A percentile compares a stretch with the other conserved stretches of the same genome.
Conservation (phyloP, 2,329 filamentous ascomycete species). For the Colletotrichum eleusines region DNA sequence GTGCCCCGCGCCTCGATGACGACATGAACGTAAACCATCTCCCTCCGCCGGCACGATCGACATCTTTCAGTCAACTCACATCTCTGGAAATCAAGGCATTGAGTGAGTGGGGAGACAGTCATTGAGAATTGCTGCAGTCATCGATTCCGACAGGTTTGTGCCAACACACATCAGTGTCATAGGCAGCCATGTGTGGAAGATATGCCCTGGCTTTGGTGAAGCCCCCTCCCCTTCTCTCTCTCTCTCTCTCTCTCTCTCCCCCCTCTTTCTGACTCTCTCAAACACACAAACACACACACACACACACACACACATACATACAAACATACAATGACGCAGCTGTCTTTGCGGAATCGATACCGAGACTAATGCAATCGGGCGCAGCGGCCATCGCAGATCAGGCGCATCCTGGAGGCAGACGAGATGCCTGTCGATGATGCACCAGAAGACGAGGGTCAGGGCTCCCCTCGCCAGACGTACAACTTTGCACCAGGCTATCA, state of each 20-base stretch:
- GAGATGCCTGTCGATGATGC: slow-evolving; percentile 79
- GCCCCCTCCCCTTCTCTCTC: too few relatives aligned
- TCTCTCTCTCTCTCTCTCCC: slow-evolving; percentile 24
- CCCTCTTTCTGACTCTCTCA: slow-evolving; percentile 11
- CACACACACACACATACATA: neutral
- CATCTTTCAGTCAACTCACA: neutral
- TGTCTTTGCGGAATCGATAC: slow-evolving; percentile 9
- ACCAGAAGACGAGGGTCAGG: slow-evolving; percentile 75
- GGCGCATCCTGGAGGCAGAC: slow-evolving; percentile 78
- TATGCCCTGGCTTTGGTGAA: slow-evolving; percentile 54
- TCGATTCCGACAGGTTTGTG: neutral
- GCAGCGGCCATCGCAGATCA: slow-evolving; percentile 82
- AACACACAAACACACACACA: neutral
- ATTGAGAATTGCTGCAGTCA: neutral
- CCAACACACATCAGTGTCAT: too few relatives aligned
- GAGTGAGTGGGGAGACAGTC: neutral
- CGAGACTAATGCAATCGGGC: slow-evolving; percentile 6
- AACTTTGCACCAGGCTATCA: slow-evolving; percentile 93
- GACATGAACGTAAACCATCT: neutral
- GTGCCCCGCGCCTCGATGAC: slow-evolving; percentile 22
- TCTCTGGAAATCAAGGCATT: neutral
- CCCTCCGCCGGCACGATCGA: neutral
- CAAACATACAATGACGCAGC: too few relatives aligned
- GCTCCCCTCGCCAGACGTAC: slow-evolving; percentile 77
- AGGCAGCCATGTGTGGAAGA: slow-evolving; percentile 52